Percentiles rank a stretch among this genome's conserved stretches.
Conservation (phyloP, 2,329 filamentous ascomycete species). For the Neofusicoccum laricinum region DNA sequence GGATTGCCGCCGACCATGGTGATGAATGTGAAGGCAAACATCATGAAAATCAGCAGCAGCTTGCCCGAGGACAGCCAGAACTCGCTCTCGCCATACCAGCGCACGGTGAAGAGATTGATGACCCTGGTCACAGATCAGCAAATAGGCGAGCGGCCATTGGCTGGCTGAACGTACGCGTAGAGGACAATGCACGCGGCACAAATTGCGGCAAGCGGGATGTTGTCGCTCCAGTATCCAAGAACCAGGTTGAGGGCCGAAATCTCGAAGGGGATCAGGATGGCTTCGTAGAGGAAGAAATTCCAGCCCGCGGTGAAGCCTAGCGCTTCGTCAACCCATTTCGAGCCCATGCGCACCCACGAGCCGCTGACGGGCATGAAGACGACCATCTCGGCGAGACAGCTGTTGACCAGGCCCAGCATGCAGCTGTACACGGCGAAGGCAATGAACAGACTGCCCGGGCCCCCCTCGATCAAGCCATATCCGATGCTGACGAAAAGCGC, state of each 20-base stretch:
- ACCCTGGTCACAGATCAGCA: not conserved
- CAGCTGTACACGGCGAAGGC: slow-evolving; percentile 56
- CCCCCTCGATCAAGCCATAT: slow-evolving; percentile 50
- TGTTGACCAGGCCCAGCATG: slow-evolving; percentile 53
- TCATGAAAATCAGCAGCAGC: slow-evolving; percentile 31
- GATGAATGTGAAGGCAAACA: slow-evolving; percentile 34
- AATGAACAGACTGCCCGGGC: slow-evolving; percentile 55
- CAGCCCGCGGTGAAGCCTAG: slow-evolving; percentile 56
- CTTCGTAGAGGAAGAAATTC: slow-evolving; percentile 54
- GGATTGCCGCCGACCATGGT: slow-evolving; percentile 38
- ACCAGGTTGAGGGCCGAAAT: slow-evolving; percentile 46
- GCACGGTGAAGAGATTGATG: slow-evolving; percentile 15
- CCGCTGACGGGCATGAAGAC: slow-evolving; percentile 61
- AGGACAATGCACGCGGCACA: slow-evolving; percentile 41
- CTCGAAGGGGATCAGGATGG: slow-evolving; percentile 50
- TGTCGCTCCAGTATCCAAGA: slow-evolving; percentile 46
- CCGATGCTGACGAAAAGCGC: slow-evolving; percentile 62
- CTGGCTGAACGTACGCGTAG: slow-evolving; percentile 35
- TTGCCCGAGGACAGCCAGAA: slow-evolving; percentile 67
- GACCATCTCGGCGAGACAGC: slow-evolving; percentile 59
- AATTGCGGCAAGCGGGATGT: slow-evolving; percentile 42
- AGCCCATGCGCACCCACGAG: slow-evolving; percentile 63
- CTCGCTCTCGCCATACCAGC: slow-evolving; percentile 48
- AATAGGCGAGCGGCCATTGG: not conserved
- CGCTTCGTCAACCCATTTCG: slow-evolving; percentile 65